These are phyloP conservation scores for Umbelopsis ramanniana DNA, from an alignment of 192 early-diverging fungal species.

Conservation along the genomic window DNA sequence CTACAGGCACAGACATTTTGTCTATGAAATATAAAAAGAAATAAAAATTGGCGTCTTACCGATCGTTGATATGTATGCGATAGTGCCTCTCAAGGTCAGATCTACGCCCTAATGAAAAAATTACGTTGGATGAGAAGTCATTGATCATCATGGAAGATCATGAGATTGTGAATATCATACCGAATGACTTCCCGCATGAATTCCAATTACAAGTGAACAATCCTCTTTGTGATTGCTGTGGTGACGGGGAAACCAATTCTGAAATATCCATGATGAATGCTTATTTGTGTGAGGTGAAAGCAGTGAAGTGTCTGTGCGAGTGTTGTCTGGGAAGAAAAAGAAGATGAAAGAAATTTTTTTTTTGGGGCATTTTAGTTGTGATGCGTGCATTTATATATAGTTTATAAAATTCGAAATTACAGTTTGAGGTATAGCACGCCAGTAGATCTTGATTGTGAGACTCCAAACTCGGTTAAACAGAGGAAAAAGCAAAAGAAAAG, in stretches of 20 bases:
- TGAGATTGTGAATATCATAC: conserved; percentile 30
- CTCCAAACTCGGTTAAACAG: too few relatives aligned
- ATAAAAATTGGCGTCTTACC: conserved; percentile 36
- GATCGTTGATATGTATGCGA: conserved; percentile 78
- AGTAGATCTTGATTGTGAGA: too few relatives aligned
- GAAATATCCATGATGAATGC: conserved; percentile 54
- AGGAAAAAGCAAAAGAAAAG: too few relatives aligned
- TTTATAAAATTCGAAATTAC: too few relatives aligned
- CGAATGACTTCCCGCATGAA: conserved; percentile 73
- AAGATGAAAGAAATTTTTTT: too few relatives aligned
- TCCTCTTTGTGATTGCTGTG: conserved; percentile 47
- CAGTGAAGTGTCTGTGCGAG: too few relatives aligned
- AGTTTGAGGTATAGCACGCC: too few relatives aligned
- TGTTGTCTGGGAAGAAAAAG: too few relatives aligned
- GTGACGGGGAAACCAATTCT: conserved; percentile 55
- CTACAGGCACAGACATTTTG: conserved; percentile 19
- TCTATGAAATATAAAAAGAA: not conserved
- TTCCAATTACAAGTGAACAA: conserved; percentile 60
- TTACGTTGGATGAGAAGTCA: not conserved
- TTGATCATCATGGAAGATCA: not conserved
- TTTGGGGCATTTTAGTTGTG: too few relatives aligned
- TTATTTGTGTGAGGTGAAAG: not conserved
- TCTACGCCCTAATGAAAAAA: conserved; percentile 35
- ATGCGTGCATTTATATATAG: too few relatives aligned
- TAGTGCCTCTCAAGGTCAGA: conserved; percentile 74